These are phyloP conservation scores for Halophytophthora polymorphica DNA, from an alignment of 352 stramenopile genomes.

Conservation along the genomic window DNA sequence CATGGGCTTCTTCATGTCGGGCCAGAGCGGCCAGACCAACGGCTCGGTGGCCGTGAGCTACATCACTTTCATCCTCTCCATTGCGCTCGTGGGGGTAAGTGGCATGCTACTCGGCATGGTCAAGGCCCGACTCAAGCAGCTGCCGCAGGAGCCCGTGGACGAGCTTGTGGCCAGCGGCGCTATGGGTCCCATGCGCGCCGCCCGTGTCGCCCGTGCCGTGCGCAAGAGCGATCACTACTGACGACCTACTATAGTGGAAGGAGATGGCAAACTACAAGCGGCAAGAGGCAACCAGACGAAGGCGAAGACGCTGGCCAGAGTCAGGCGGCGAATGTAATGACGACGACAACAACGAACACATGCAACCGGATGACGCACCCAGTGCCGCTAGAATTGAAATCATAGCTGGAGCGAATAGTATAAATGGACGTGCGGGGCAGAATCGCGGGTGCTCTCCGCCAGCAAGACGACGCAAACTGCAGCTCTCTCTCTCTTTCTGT, in stretches of 20 bases:
- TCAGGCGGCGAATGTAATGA: too few relatives aligned
- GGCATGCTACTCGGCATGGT: constrained; percentile 73
- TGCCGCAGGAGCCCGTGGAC: constrained; percentile 32
- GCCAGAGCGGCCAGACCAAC: constrained; percentile 72
- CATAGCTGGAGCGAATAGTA: too few relatives aligned
- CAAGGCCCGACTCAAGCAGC: constrained; percentile 51
- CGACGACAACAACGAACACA: too few relatives aligned
- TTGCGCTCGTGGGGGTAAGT: constrained; percentile 66
- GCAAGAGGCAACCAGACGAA: too few relatives aligned
- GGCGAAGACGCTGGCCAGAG: too few relatives aligned
- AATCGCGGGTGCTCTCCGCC: too few relatives aligned
- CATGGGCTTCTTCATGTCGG: constrained; percentile 87
- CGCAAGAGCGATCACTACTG: constrained; percentile 26
- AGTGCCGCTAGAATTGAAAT: too few relatives aligned
- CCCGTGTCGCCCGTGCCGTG: constrained; percentile 16
- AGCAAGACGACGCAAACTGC: too few relatives aligned
- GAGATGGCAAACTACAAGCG: too few relatives aligned
- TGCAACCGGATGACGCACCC: too few relatives aligned
- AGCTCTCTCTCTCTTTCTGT: background rate
- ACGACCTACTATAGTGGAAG: background rate
- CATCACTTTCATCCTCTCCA: constrained; percentile 74
- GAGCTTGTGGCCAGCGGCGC: constrained; percentile 31
- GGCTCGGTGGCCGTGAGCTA: constrained; percentile 71
- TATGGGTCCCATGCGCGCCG: constrained; percentile 25
- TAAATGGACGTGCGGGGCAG: too few relatives aligned